Evolutionary conservation across 1,139 yeast genomes (phyloP), one percentile per base, ranked within the genome.

Genomic region (Yamadazyma jaroonii): DNA sequence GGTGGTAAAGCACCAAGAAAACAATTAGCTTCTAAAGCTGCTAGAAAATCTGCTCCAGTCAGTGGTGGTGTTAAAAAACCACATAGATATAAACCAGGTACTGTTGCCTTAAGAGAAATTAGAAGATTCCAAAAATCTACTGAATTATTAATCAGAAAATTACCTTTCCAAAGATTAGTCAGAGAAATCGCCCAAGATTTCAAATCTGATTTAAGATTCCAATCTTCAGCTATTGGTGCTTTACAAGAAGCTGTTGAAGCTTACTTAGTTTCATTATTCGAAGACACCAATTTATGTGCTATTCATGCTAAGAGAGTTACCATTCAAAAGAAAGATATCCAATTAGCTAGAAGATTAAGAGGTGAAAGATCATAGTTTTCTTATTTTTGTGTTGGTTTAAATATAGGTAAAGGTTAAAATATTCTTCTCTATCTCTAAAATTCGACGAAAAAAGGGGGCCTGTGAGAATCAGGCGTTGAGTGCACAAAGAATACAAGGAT

Each of bases 1-100:
- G 77, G 77, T 57, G 77, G 77, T 57, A 71, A 71, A 53, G 77
- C 77, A 35, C 77, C 77, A 55, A 71, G 77, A 70, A 71, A 71
- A 57, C 77, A 71, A 57, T 67, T 71, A 53, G 77, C 77, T 42
- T 71, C 76, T 41, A 71, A 71, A 57, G 77, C 77, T 38, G 77
- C 77, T 43, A 67, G 77, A 66, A 71, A 71, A 55, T 70, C 76
- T 27, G 77, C 77, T 41, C 77, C 77, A 55, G 74, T 67, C 32
- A 57, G 70, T 39, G 77, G 77, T 43, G 76, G 77, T 61, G 77
- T 71, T 47, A 71, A 71, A 62, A 71, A 71, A 59, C 76, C 77
- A 30, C 77, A 71, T 62, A 71, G 77, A 70, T 71, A 70, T 61
- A 71, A 71, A 68, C 77, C 77, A 52, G 76, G 77, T 69, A 71